Evolutionary conservation across 108 stramenopile genomes (phyloP).

Genomic region (Seminavis robusta): DNA sequence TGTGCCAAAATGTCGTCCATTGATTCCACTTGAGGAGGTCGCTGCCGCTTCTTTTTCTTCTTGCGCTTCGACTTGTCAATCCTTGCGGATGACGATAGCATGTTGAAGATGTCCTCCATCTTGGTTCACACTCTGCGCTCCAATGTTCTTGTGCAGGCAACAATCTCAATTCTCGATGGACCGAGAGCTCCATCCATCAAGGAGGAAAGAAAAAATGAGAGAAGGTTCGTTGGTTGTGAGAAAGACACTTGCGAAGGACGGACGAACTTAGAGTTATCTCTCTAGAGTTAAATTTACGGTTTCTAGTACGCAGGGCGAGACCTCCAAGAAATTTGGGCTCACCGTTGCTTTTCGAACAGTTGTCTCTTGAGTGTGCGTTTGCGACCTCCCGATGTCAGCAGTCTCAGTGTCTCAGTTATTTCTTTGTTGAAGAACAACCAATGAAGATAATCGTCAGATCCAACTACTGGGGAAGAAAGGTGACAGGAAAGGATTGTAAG

Average conservation of each 20-base stretch:
- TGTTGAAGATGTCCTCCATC: constrained; percentile 88
- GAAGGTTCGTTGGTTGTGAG: background rate
- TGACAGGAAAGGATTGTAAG: constrained; percentile 22
- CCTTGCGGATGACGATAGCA: constrained; percentile 77
- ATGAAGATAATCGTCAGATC: constrained; percentile 37
- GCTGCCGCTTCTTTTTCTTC: constrained; percentile 25
- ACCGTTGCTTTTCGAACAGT: too few species aligned
- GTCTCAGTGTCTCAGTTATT: too few species aligned
- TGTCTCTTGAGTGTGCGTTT: too few species aligned
- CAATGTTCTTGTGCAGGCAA: too few species aligned
- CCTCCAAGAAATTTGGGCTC: background rate
- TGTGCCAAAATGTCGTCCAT: constrained; percentile 11
- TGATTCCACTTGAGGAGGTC: background rate
- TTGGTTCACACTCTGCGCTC: too few species aligned
- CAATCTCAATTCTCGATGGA: background rate
- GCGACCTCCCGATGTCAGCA: too few species aligned
- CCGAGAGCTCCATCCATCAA: background rate
- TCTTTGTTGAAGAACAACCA: background rate
- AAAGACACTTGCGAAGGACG: background rate
- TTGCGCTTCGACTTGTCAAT: constrained; percentile 78
- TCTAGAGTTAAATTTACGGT: background rate
- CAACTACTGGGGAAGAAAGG: constrained; percentile 27
- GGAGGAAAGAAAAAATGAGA: background rate
- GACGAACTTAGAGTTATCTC: background rate
- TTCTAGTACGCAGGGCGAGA: background rate